Percentiles rank a stretch among this genome's conserved stretches.
Evolutionary conservation across 176 grass and related monocot species (phyloP).

Genomic region (Hsuehochloa calcarea): DNA sequence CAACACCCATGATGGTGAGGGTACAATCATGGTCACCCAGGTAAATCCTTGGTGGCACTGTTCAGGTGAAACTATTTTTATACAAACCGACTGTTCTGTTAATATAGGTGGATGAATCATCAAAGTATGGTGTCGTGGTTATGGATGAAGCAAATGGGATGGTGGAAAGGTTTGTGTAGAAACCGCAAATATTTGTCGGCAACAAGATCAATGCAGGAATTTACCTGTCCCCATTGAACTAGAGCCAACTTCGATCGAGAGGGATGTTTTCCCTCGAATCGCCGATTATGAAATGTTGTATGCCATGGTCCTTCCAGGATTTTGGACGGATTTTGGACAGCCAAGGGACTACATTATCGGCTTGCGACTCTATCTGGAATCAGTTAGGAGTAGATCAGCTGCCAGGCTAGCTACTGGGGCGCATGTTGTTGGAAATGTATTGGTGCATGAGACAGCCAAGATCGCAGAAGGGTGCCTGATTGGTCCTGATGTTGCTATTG

Average conservation of each 20-base stretch:
- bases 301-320: conserved; percentile 54
- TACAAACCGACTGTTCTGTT: not conserved
- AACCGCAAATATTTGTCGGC: conserved; percentile 44
- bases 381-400: conserved; percentile 43
- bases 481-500: conserved; percentile 46
- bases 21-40: conserved; percentile 50
- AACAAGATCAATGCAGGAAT: conserved; percentile 63
- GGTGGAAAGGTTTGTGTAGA: conserved; percentile 50
- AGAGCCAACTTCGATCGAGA: conserved; percentile 51
- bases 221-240: conserved; percentile 50
- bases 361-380: conserved; percentile 48
- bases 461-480: conserved; percentile 59
- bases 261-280: conserved; percentile 48
- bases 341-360: not conserved
- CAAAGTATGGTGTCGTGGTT: conserved; percentile 49
- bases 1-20: conserved; percentile 42
- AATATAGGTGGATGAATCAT: conserved; percentile 45
- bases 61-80: not conserved
- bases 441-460: conserved; percentile 46
- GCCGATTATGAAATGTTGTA: conserved; percentile 39
- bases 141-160: conserved; percentile 48
- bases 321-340: conserved; percentile 46
- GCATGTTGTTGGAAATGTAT: conserved; percentile 42
- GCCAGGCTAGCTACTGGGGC: conserved; percentile 31
- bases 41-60: conserved; percentile 22